Evolutionary conservation across 108 stramenopile genomes (phyloP), one percentile per base, ranked within the genome.

Genomic region (Cylindrotheca fusiformis): DNA sequence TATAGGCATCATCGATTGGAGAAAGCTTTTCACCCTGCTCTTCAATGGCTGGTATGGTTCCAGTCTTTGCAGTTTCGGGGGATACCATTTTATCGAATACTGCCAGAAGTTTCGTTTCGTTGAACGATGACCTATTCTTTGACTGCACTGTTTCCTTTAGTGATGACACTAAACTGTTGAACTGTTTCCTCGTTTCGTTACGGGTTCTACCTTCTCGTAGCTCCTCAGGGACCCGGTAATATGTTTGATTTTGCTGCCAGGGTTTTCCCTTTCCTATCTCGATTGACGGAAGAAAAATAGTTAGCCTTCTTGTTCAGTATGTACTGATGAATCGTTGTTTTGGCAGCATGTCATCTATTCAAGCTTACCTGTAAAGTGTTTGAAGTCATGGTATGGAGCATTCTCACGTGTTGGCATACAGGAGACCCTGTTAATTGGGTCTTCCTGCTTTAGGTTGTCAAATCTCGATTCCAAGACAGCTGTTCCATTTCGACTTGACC

Each of bases 341-440:
- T 41, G 36, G 36, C 14, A 14, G 14, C 10, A 41, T 41, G 6
- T 41, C 14, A 6, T 41, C 36, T n/a, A n/a, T n/a, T n/a, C n/a
- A n/a, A n/a, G n/a, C 58, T 36, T 51, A 57, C 77, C 75, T 17
- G 67, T 76, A 28, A 76, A 76, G 48, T 83, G 77, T 24, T 51
- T 18, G 41, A 67, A 77, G 49, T 77, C 76, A 1, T 55, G 28
- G 26, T 74, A 78, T 3, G 77, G 77, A 3, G 77, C 22, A 4
- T 58, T 18, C 19, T n/a, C 19, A 10, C 31, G 6, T 41, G 58
- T 24, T 60, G 58, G 27, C 24, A 26, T 3, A 26, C 60, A 49
- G 10, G 60, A 48, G 18, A 5, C 23, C 2, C 3, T 36, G 18
- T 46, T 23, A 8, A 4, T 8, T 4, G 23, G 10, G 48, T 23